Conservation (phyloP, 495 filamentous ascomycete species). For the Tuber umbilicatum region DNA sequence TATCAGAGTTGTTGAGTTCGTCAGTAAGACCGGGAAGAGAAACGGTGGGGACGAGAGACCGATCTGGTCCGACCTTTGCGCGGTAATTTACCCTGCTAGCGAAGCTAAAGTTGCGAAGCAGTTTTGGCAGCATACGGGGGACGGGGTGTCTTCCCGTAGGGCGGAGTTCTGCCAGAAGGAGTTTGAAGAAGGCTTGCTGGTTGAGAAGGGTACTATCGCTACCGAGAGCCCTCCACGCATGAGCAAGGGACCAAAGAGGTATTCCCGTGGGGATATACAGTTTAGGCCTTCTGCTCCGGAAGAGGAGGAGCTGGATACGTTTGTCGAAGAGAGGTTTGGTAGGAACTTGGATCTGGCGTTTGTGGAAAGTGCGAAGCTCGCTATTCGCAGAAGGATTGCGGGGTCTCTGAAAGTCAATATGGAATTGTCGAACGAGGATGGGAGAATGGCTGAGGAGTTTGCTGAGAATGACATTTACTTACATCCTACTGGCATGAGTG, state of each 20-base stretch:
- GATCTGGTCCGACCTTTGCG: conserved; percentile 56
- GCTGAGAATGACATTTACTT: conserved; percentile 85
- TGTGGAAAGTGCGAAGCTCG: conserved; percentile 72
- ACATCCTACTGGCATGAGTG: conserved; percentile 84
- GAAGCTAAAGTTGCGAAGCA: conserved; percentile 66
- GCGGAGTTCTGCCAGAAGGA: conserved; percentile 78
- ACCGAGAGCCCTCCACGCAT: conserved; percentile 15
- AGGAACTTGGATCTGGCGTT: conserved; percentile 76
- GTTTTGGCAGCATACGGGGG: conserved; percentile 96
- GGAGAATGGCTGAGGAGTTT: conserved; percentile 58
- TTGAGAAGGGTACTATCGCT: conserved; percentile 47
- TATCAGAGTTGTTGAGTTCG: conserved; percentile 62
- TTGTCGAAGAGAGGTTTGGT: conserved; percentile 91
- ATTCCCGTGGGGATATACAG: conserved; percentile 22
- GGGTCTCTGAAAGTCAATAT: conserved; percentile 60
- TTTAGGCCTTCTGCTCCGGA: conserved; percentile 37
- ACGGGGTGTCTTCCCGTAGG: conserved; percentile 83
- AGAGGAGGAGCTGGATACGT: conserved; percentile 48
- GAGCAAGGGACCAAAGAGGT: conserved; percentile 23
- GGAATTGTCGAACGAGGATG: conserved; percentile 36
- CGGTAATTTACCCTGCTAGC: conserved; percentile 63
- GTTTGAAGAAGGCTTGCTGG: conserved; percentile 63
- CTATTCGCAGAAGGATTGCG: conserved; percentile 79
- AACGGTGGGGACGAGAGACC: conserved; percentile 38
- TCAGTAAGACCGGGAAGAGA: conserved; percentile 50